These are phyloP conservation scores for Annulohypoxylon nitens DNA, from an alignment of 495 filamentous ascomycete genomes.

Conservation along the genomic window DNA sequence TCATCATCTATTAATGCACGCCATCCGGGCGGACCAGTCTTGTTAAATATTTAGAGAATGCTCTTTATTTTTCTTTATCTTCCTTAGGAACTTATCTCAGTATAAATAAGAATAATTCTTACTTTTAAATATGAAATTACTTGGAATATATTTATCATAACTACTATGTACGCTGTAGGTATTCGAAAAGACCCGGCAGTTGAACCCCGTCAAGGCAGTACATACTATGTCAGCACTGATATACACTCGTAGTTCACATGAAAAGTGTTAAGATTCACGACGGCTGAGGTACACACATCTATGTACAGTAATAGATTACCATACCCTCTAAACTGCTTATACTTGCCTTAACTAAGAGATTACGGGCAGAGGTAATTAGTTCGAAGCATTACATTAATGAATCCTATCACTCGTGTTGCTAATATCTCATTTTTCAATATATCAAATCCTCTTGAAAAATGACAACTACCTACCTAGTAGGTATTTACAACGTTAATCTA, in stretches of 20 bases:
- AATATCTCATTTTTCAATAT: not conserved
- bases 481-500: constrained; percentile 20
- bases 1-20: constrained; percentile 10
- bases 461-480: not conserved
- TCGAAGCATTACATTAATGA: not conserved
- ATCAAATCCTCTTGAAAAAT: constrained; percentile 1
- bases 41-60: not conserved
- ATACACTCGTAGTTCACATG: not conserved
- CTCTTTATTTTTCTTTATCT: not conserved
- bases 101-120: not conserved
- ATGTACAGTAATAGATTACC: not conserved
- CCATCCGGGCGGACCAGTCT: constrained; percentile 2
- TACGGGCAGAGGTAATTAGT: too few relatives aligned
- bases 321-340: not conserved
- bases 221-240: not conserved
- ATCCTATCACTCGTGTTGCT: not conserved
- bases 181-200: not conserved
- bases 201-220: not conserved
- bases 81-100: not conserved
- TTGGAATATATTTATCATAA: not conserved
- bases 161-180: not conserved
- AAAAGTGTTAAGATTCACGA: not conserved
- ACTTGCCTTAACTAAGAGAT: not conserved
- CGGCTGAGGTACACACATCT: too few relatives aligned
- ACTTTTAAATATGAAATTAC: not conserved